Conservation (phyloP, 805 yeast genomes). For the Kuraishia ogatae region DNA sequence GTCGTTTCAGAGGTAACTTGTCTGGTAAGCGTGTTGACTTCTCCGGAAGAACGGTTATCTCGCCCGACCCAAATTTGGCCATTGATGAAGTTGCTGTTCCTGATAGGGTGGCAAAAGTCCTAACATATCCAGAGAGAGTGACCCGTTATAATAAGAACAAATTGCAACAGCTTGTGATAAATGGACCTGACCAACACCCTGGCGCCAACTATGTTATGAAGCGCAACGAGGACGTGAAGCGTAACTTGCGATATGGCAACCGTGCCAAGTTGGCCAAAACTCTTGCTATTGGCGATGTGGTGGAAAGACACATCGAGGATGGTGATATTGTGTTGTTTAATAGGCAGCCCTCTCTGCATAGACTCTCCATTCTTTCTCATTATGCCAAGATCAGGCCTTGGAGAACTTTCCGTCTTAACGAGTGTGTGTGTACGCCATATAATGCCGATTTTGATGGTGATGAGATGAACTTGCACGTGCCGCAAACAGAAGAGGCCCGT, state of each 20-base stretch:
- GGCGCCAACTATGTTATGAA: constrained; percentile 92
- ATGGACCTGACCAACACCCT: constrained; percentile 87
- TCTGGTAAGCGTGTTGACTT: constrained; percentile 99
- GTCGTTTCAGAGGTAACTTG: constrained; percentile 95
- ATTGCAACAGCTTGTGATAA: constrained; percentile 61
- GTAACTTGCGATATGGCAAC: constrained; percentile 87
- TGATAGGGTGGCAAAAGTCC: constrained; percentile 88
- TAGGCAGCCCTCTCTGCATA: constrained; percentile 95
- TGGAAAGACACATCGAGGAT: constrained; percentile 95
- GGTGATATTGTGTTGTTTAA: constrained; percentile 94
- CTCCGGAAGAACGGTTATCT: constrained; percentile 95
- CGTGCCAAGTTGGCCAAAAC: constrained; percentile 66
- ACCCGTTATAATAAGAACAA: constrained; percentile 80
- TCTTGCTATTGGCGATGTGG: constrained; percentile 81
- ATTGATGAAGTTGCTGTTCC: constrained; percentile 99
- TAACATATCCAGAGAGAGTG: constrained; percentile 93
- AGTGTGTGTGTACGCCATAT: constrained; percentile 98
- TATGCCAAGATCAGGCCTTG: constrained; percentile 95
- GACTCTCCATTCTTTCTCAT: constrained; percentile 90
- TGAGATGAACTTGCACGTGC: constrained; percentile 98
- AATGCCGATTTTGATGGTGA: constrained; percentile 99
- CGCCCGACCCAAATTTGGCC: constrained; percentile 93
- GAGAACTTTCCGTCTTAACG: constrained; percentile 95
- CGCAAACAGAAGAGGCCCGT: constrained; percentile 97
- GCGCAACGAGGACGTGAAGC: constrained; percentile 74